phyloP scores from a whole-genome alignment of 345 rosid genomes.

The Eucalyptus coolabah region DNA sequence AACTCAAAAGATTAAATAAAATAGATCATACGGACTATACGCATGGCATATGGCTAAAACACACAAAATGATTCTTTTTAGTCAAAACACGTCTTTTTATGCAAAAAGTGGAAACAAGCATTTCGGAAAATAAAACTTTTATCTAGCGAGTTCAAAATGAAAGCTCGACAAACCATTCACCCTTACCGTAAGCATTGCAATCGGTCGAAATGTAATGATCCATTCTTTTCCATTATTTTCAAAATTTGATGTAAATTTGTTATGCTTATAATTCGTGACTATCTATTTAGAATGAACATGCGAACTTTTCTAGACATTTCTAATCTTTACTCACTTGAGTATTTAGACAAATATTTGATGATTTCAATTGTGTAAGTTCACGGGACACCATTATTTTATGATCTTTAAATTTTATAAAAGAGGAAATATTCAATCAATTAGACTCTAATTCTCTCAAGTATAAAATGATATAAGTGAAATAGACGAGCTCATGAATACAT shows the following conservation, averaged over 20 bases:
- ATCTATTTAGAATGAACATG: neutral
- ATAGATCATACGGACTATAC: fast-evolving
- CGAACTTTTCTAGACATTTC: neutral
- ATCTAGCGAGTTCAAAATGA: neutral
- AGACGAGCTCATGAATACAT: neutral
- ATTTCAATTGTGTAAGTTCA: neutral
- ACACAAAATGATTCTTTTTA: neutral
- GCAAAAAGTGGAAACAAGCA: neutral
- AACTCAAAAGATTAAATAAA: neutral
- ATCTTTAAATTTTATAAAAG: fast-evolving
- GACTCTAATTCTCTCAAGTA: neutral
- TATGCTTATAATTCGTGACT: neutral
- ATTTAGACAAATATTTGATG: neutral
- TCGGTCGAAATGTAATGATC: neutral
- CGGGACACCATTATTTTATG: fast-evolving
- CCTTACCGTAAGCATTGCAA: neutral
- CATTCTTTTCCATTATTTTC: neutral
- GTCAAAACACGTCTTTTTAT: neutral
- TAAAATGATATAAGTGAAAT: neutral
- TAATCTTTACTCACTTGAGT: neutral
- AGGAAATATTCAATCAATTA: neutral
- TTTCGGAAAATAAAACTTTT: neutral
- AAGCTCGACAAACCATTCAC: neutral
- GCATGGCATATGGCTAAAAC: fast-evolving
- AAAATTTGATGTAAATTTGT: neutral